Percentiles rank a stretch among this genome's conserved stretches.
These are phyloP conservation scores for Lepidium sativum DNA, from an alignment of 345 rosid genomes.

Conservation along the genomic window DNA sequence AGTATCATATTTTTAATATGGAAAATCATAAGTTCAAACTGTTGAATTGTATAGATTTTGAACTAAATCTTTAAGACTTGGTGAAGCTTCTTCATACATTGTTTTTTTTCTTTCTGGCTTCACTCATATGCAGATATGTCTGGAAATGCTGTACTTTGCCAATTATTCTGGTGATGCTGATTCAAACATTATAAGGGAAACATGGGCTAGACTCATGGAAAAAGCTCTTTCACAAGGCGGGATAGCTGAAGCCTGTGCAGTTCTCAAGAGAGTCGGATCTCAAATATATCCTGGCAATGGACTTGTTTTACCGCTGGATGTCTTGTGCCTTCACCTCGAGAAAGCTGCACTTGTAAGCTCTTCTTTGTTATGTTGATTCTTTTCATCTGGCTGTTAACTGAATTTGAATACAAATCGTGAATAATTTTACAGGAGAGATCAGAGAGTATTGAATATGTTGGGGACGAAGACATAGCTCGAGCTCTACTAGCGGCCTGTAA, in stretches of 20 bases:
- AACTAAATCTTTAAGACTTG: background rate
- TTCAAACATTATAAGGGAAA: conserved; percentile 84
- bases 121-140: conserved; percentile 50
- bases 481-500: conserved; percentile 91
- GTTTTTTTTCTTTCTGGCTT: conserved; percentile 23
- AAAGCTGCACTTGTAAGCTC: conserved; percentile 75
- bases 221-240: conserved; percentile 89
- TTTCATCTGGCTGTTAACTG: background rate
- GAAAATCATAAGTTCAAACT: background rate
- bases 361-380: background rate
- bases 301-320: conserved; percentile 72
- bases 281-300: conserved; percentile 90
- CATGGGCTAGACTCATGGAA: conserved; percentile 91
- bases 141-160: conserved; percentile 92
- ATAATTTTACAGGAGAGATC: conserved; percentile 60
- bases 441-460: conserved; percentile 67
- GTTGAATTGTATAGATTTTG: background rate
- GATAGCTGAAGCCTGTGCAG: conserved; percentile 91
- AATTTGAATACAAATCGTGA: background rate
- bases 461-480: conserved; percentile 83
- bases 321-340: conserved; percentile 91
- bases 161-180: conserved; percentile 90
- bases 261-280: conserved; percentile 84
- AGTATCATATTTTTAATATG: background rate
- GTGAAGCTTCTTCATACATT: background rate